Base-by-base conservation (phyloP, 805 yeast genomes). In the Dipodascopsis tothii region DNA sequence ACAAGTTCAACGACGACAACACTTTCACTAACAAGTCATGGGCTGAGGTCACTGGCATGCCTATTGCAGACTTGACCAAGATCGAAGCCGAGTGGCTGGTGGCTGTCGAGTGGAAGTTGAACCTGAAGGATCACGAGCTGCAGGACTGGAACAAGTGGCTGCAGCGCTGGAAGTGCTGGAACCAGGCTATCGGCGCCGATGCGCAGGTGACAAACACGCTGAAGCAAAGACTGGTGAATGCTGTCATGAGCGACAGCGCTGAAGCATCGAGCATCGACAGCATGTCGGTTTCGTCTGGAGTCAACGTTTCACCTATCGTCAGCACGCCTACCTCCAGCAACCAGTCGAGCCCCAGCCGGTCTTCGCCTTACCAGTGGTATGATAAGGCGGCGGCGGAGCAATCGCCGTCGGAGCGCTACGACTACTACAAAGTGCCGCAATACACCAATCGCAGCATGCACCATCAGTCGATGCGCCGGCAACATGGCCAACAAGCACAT, bases 1-100 rank as follows among this genome's bases (percentile, higher is more conserved):
- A 90, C 69, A 90, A 90, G 67, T 85, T 86, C 63, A 86, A 88
- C 61, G 97, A 90, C 65, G 98, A 90, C 67, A 87, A 90, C 66
- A 90, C 96, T 22, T 90, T 90, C 61, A 86, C 95, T 48, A 90
- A 90, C 67, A 80, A 79, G 58, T 85, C 96, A 5, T 90, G 98
- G 98, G 76, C 86, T 34, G 87, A 86, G 50, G 97, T 96, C n/a
- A 84, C 96, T 3, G 94, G 94, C 17, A 72, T 90, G 50, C 64
- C 75, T 4, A 70, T 84, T 38, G 58, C 59, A 2, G 64, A 72
- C 28, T 71, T 90, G 50, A 86, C 88, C 57, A 57, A 60, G 16
- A 66, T 77, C 48, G 98, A 90, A 67, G 74, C 74, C 42, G 69
- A 67, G 36, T 90, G 94, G 90, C 70, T 85, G 47, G 56, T 60